Evolutionary conservation across 306 rosid species (phyloP).

Genomic region (Comarum palustre): DNA sequence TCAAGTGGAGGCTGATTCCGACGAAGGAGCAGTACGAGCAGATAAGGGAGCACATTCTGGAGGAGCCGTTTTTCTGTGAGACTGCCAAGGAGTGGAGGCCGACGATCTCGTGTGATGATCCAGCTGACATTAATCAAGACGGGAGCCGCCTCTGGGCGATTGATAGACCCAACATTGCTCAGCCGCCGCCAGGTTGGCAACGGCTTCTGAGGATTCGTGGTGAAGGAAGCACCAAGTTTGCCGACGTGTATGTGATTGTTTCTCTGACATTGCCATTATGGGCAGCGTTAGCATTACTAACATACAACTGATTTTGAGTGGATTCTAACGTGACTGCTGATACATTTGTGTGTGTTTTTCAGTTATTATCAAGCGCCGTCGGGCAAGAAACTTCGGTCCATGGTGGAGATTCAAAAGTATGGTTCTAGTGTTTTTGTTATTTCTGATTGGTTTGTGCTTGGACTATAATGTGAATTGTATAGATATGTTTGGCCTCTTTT

Average conservation of each 20-base stretch:
- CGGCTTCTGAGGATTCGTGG: constrained; percentile 75
- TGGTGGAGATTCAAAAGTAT: constrained; percentile 82
- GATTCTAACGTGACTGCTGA: not conserved
- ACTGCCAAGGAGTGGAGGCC: constrained; percentile 85
- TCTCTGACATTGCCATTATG: not conserved
- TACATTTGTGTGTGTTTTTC: constrained; percentile 27
- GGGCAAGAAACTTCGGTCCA: constrained; percentile 87
- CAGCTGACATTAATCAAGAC: constrained; percentile 82
- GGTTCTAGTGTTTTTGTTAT: constrained; percentile 18
- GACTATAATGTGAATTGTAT: not conserved
- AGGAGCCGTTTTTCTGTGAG: constrained; percentile 67
- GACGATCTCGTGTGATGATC: constrained; percentile 72
- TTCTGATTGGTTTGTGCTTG: not conserved
- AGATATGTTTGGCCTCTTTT: not conserved
- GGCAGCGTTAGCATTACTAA: not conserved
- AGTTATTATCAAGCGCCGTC: constrained; percentile 84
- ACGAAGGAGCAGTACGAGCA: constrained; percentile 85
- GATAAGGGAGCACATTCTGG: constrained; percentile 74
- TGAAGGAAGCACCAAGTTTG: constrained; percentile 89
- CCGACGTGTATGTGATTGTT: constrained; percentile 65
- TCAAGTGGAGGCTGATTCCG: constrained; percentile 95
- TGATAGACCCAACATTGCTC: constrained; percentile 89
- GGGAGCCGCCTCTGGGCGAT: constrained; percentile 91
- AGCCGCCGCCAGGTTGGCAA: constrained; percentile 89
- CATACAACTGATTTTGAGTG: not conserved